phyloP scores from a whole-genome alignment of 768 basidiomycete species.

The Candolleomyces efflorescens region DNA sequence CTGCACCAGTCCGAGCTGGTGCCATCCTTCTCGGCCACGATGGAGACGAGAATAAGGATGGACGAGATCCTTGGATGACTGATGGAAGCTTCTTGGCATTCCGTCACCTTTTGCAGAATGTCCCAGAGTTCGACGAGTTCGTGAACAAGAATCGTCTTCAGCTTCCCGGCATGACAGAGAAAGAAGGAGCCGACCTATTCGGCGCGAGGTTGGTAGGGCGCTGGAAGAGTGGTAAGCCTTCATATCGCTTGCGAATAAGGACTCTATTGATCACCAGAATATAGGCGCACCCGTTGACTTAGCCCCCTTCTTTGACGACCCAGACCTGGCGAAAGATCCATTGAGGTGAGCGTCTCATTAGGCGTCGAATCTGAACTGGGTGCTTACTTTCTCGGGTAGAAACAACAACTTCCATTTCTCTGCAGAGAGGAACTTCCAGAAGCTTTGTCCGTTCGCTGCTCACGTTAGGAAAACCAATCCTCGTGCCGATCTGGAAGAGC shows the following conservation, averaged over 20 bases:
- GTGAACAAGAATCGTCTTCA: slow-evolving; percentile 35
- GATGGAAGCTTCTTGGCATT: slow-evolving; percentile 52
- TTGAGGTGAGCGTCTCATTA: slow-evolving; percentile 21
- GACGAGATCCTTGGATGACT: slow-evolving; percentile 37
- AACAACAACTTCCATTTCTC: slow-evolving; percentile 42
- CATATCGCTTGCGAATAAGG: too few relatives aligned
- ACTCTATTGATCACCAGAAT: background rate
- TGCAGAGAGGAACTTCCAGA: slow-evolving; percentile 28
- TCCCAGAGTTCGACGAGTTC: slow-evolving; percentile 49
- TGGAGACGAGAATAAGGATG: slow-evolving; percentile 28
- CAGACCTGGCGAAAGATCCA: slow-evolving; percentile 28
- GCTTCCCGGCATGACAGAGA: slow-evolving; percentile 21
- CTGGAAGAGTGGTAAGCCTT: slow-evolving; percentile 48
- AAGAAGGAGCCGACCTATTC: slow-evolving; percentile 44
- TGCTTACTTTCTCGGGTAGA: slow-evolving; percentile 17
- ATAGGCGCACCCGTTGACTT: slow-evolving; percentile 44
- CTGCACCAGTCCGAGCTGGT: slow-evolving; percentile 35
- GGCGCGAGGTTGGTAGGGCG: slow-evolving; percentile 51
- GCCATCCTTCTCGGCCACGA: slow-evolving; percentile 40
- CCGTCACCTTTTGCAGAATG: slow-evolving; percentile 47
- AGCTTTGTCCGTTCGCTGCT: slow-evolving; percentile 44
- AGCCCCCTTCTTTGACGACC: slow-evolving; percentile 40
- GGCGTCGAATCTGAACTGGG: background rate
- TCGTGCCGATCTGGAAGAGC: slow-evolving; percentile 36
- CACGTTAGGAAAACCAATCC: slow-evolving; percentile 46